Conservation (phyloP, 495 filamentous ascomycete species). For the Penicillium maclennaniae region DNA sequence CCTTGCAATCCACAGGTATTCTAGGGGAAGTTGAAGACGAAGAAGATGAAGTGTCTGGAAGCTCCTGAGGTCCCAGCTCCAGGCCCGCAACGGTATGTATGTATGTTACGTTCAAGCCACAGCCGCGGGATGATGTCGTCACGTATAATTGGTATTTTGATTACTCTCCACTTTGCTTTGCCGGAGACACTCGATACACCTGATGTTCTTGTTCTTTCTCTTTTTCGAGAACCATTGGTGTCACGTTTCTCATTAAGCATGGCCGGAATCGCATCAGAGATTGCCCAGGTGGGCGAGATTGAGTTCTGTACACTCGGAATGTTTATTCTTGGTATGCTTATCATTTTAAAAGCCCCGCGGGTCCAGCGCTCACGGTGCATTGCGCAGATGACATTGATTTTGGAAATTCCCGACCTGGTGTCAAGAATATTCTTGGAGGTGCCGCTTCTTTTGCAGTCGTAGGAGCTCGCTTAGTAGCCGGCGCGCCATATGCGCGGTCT, state of each 20-base stretch:
- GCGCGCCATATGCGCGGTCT: slow-evolving; percentile 37
- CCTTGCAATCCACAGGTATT: slow-evolving; percentile 4
- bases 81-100: slow-evolving; percentile 18
- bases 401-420: slow-evolving; percentile 48
- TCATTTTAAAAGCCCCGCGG: slow-evolving; percentile 7
- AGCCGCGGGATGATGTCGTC: slow-evolving; percentile 8
- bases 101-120: slow-evolving; percentile 11
- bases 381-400: slow-evolving; percentile 86
- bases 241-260: slow-evolving; percentile 10
- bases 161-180: slow-evolving; percentile 12
- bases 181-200: slow-evolving; percentile 9
- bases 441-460: slow-evolving; percentile 82
- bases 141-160: slow-evolving; percentile 19
- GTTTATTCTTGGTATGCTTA: slow-evolving; percentile 82
- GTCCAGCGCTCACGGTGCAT: slow-evolving; percentile 19
- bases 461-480: slow-evolving; percentile 82
- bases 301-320: slow-evolving; percentile 90
- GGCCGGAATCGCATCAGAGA: slow-evolving; percentile 3
- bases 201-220: background rate
- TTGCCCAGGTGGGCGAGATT: slow-evolving; percentile 31
- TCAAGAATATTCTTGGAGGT: slow-evolving; percentile 74
- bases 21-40: slow-evolving; percentile 6
- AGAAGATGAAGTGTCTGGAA: slow-evolving; percentile 8
- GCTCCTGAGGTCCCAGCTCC: slow-evolving; percentile 23
- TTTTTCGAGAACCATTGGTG: slow-evolving; percentile 1